Base-by-base conservation (phyloP, 306 rosid genomes). In the Cucumis cinereus region DNA sequence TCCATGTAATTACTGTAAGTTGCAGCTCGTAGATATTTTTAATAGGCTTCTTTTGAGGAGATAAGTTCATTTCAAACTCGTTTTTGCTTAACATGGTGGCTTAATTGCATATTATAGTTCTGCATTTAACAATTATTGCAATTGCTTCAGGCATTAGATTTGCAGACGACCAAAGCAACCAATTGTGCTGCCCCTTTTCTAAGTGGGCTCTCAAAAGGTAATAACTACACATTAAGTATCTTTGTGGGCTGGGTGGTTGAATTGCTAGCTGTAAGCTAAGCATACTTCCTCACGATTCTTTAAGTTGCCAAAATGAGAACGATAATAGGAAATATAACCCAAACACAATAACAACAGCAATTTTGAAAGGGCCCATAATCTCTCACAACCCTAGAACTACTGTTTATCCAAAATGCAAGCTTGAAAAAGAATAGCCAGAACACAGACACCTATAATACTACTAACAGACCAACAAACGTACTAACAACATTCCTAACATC, bases 131-230 rank as follows among this genome's bases (percentile, higher is more conserved):
- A 60, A 74, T 77, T 43, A 40, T 80, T 83, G 81, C 78, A 28
- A 78, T 73, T 88, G 78, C 76, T 76, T 68, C 92, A 94, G 97
- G 88, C 93, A 52, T 81, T 94, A 78, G 89, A 79, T 67, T 76
- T 64, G 56, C 83, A 89, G 12, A 74, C 78, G 70, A 78, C 74
- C 77, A 79, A 63, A 53, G 82, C 82, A 76, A 81, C 88, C 57
- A 73, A 80, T 82, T 89, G 80, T 84, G 74, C 84, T 67, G 73
- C 83, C 67, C 90, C 93, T 82, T 86, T 87, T 80, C 82, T 91
- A 28, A 70, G 68, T 23, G 97, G 92, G 63, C 82, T 90, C 60
- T 88, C 97, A 30, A 88, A 88, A 85, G 97, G 98, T 90, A 82
- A 84, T 69, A 17, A 30, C 16, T 50, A 77, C 40, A 47, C 4